Base-by-base conservation (phyloP, 805 yeast genomes). In the Komagataella pseudopastoris region DNA sequence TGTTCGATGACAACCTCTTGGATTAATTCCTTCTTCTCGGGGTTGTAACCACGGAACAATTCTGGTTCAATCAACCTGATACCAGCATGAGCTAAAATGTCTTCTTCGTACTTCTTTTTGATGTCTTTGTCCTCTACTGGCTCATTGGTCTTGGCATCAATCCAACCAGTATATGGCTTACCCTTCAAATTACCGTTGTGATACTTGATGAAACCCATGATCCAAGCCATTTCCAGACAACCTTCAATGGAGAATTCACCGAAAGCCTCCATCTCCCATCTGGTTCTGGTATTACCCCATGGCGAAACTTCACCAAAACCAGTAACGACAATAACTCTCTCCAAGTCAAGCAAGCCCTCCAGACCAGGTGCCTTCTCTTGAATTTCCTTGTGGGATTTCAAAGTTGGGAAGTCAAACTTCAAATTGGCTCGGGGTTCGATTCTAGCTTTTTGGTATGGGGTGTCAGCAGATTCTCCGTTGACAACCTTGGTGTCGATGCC, bases 231-330 rank as follows among this genome's bases (percentile, higher is more conserved):
- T 74, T 93, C 99, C 65, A 93, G 85, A 64, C 96, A 85, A 64
- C 99, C 99, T 72, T 93, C 99, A 60, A 93, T 74, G 7, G 97
- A 90, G 71, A 93, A 93, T 65, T 86, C 88, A 63, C 99, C 99
- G 55, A 68, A 59, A 48, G 97, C 88, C 74, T 93, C 99, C 96
- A 93, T 93, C 71, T 93, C 98, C 99, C 99, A 93, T 77, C 99
- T 82, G 52, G 99, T 93, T 78, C 98, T 86, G 44, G 99, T 72
- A 68, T 90, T 89, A 80, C 99, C 99, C 96, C 97, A 95, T 63
- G 99, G 99, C 65, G 97, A 95, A 60, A 93, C 98, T 73, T 93
- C 99, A 56, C 96, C 76, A 74, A 91, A 93, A 71, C 99, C 99
- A 48, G 99, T 91, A 54, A 93, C 91, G 57, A 93, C 99, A 58